A percentile compares a stretch with the other conserved stretches of the same genome.
Evolutionary conservation across 2,329 filamentous ascomycete genomes (phyloP).

Genomic region (Monosporascus sp.): DNA sequence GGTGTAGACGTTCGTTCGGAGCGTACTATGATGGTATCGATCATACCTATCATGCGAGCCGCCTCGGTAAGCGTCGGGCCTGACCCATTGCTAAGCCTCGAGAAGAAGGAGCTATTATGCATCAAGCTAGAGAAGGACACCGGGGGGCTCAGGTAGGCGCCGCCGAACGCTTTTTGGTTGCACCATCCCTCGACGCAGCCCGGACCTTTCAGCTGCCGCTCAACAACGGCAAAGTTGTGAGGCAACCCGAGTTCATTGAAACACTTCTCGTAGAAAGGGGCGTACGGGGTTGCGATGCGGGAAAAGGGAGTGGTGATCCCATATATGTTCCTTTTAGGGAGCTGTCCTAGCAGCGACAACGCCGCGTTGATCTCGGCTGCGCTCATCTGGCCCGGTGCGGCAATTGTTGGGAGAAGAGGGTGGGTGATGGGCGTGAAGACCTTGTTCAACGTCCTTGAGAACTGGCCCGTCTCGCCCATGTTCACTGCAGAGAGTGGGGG

Average conservation of each 20-base stretch:
- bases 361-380: constrained; percentile 80
- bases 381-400: constrained; percentile 79
- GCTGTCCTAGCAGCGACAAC: constrained; percentile 70
- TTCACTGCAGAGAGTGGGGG: constrained; percentile 79
- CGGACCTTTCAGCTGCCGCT: constrained; percentile 60
- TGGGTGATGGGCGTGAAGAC: constrained; percentile 88
- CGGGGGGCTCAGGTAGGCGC: constrained; percentile 74
- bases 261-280: constrained; percentile 81
- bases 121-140: constrained; percentile 57
- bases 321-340: constrained; percentile 75
- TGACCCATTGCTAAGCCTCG: constrained; percentile 42
- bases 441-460: constrained; percentile 77
- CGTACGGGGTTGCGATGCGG: constrained; percentile 61
- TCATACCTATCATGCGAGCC: constrained; percentile 70
- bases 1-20: constrained; percentile 38
- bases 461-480: constrained; percentile 81
- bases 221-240: constrained; percentile 71
- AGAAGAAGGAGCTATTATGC: constrained; percentile 47
- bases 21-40: constrained; percentile 73
- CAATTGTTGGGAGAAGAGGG: constrained; percentile 75
- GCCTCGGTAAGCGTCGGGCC: constrained; percentile 66
- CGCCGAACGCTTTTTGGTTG: constrained; percentile 70
- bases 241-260: constrained; percentile 82
- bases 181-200: constrained; percentile 67
- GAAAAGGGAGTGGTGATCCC: constrained; percentile 69